Conservation (phyloP, 2,329 filamentous ascomycete species). For the Colletotrichum truncatum region DNA sequence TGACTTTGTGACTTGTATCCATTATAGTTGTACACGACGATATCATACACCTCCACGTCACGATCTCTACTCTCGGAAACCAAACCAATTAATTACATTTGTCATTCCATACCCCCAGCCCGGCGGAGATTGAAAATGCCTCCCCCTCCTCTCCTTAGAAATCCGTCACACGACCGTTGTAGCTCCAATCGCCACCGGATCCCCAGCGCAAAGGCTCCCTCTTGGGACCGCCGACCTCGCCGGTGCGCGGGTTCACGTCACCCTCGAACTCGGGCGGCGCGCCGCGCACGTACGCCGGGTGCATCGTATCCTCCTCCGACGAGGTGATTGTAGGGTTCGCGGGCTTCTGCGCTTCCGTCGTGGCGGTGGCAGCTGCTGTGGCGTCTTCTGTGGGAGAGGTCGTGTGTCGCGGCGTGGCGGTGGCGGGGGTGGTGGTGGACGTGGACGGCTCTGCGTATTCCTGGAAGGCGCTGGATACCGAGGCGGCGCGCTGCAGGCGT, state of each 20-base stretch:
- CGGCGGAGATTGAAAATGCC: too few relatives aligned
- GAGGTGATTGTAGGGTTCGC: constrained; percentile 33
- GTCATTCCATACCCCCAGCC: too few relatives aligned
- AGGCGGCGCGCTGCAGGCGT: constrained; percentile 75
- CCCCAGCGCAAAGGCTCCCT: constrained; percentile 96
- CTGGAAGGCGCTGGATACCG: constrained; percentile 52
- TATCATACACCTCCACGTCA: neutral
- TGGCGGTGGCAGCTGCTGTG: constrained; percentile 33
- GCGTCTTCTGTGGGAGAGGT: constrained; percentile 35
- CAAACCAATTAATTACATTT: too few relatives aligned
- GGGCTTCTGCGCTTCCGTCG: constrained; percentile 11
- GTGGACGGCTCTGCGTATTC: constrained; percentile 36
- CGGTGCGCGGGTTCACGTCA: constrained; percentile 90
- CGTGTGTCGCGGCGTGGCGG: constrained; percentile 32
- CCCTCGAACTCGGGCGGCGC: constrained; percentile 93
- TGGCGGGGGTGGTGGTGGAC: constrained; percentile 33
- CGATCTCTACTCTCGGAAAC: neutral
- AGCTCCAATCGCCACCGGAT: constrained; percentile 81
- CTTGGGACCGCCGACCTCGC: constrained; percentile 96
- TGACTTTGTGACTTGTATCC: neutral
- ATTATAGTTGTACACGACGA: neutral
- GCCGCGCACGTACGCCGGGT: constrained; percentile 76
- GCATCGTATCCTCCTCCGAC: constrained; percentile 57
- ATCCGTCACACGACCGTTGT: constrained; percentile 93
- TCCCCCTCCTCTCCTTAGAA: constrained; percentile 64